These are phyloP conservation scores for Blastocladiella emersonii DNA, from an alignment of 371 early-diverging fungal species.

Conservation along the genomic window DNA sequence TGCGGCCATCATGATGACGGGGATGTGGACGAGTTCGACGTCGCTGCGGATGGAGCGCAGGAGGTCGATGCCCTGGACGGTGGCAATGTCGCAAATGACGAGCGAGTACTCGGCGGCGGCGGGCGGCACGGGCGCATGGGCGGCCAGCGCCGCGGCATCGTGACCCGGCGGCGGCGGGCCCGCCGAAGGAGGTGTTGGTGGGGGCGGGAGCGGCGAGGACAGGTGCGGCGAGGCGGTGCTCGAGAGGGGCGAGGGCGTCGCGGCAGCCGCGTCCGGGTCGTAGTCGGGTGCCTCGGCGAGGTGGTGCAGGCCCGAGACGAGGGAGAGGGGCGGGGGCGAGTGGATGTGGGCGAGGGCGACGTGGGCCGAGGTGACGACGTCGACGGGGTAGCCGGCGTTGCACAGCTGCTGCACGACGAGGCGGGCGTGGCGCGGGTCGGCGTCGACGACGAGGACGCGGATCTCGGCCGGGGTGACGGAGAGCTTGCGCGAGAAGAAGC, in stretches of 20 bases:
- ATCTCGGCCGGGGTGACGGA: background rate
- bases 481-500: background rate
- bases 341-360: background rate
- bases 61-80: background rate
- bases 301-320: too few relatives aligned
- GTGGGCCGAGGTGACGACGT: background rate
- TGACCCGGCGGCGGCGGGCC: too few relatives aligned
- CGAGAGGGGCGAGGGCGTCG: too few relatives aligned
- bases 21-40: background rate
- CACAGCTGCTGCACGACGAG: background rate
- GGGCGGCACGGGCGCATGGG: background rate
- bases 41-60: background rate
- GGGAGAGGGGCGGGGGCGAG: background rate
- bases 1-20: constrained; percentile 5
- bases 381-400: constrained; percentile 1
- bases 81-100: background rate
- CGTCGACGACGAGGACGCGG: constrained; percentile 3
- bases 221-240: too few relatives aligned
- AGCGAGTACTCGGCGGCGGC: background rate
- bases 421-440: background rate
- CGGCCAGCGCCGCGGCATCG: too few relatives aligned
- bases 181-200: too few relatives aligned
- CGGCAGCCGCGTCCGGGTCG: too few relatives aligned
- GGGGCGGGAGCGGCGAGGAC: too few relatives aligned
- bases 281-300: too few relatives aligned